Conservation (phyloP, 169 alveolate species). For the Babesia divergens region DNA sequence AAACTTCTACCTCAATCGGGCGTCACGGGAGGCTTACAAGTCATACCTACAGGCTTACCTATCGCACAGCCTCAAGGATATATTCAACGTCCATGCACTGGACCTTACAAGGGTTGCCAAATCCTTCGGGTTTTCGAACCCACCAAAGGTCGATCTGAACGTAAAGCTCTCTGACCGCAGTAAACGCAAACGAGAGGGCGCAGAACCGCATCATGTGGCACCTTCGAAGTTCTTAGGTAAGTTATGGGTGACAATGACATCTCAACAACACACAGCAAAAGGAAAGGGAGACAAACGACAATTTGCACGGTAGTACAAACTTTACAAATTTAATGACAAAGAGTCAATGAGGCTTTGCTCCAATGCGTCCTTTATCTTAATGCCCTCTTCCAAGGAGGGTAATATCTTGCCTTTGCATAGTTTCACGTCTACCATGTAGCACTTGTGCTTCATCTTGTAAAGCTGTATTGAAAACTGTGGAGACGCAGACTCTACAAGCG, state of each 20-base stretch:
- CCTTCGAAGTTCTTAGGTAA: not conserved
- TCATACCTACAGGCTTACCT: conserved; percentile 93
- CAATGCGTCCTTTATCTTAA: not conserved
- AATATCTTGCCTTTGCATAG: conserved; percentile 16
- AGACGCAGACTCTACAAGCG: not conserved
- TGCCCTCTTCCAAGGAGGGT: conserved; percentile 11
- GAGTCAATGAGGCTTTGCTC: not conserved
- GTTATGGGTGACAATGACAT: not conserved
- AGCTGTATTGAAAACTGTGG: conserved; percentile 33
- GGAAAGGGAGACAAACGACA: conserved; percentile 58
- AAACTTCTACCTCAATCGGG: conserved; percentile 92
- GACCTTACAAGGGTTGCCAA: conserved; percentile 93
- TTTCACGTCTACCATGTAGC: conserved; percentile 41
- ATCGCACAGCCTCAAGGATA: conserved; percentile 93
- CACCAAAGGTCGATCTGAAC: conserved; percentile 94
- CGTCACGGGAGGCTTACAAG: conserved; percentile 96
- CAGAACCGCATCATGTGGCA: not conserved
- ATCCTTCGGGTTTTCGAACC: conserved; percentile 92
- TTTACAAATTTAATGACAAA: not conserved
- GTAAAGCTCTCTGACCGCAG: conserved; percentile 75
- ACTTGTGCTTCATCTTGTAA: conserved; percentile 43
- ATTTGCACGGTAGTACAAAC: conserved; percentile 41
- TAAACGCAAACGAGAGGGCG: conserved; percentile 25
- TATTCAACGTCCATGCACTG: conserved; percentile 93
- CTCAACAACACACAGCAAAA: not conserved